Base-by-base conservation (phyloP, 495 filamentous ascomycete genomes). In the Durotheca rogersii region DNA sequence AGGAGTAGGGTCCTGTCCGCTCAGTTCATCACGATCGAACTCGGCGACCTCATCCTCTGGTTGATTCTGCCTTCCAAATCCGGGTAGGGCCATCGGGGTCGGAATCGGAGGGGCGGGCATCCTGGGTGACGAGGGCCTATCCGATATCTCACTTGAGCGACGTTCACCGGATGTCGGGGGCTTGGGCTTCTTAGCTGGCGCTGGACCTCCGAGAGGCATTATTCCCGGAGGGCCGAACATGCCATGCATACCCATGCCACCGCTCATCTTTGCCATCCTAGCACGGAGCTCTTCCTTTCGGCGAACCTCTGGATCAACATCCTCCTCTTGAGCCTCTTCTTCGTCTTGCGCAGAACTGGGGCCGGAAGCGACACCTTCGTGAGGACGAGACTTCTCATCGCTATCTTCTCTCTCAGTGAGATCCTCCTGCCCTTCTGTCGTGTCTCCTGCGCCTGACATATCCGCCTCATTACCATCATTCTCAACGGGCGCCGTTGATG, bases 231-330 rank as follows among this genome's bases (percentile, higher is more conserved):
- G 79, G 7, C 89, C 89, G 68, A 95, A 93, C 80, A 96, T 91
- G 36, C 92, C 90, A 66, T 89, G 84, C 85, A 96, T 91, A 11
- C 91, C 90, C 90, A 96, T 96, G 11, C 93, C 93, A 51, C 94
- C 93, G 54, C 90, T 93, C 88, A 98, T 94, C 70, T 94, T 96
- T 17, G 91, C 92, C 89, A 98, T 97, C 52, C 93, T 82, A 41
- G 90, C 90, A 32, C 94, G 83, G 42, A 98, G 73, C 59, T 95
- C 93, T 72, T 95, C 83, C 67, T 85, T 85, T 50, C 92, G 86
- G 49, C 81, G 85, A 27, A 89, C 74, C 65, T 98, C 93, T 0
- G 90, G 90, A 51, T 98, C 93, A 36, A 94, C 72, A n/a, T 96
- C 92, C 33, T 93, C 88, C 41, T 93, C 89, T 33, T 89, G 85